These are phyloP conservation scores for Lasiodiplodia theobromae DNA, from an alignment of 2,329 filamentous ascomycete species.

Conservation along the genomic window DNA sequence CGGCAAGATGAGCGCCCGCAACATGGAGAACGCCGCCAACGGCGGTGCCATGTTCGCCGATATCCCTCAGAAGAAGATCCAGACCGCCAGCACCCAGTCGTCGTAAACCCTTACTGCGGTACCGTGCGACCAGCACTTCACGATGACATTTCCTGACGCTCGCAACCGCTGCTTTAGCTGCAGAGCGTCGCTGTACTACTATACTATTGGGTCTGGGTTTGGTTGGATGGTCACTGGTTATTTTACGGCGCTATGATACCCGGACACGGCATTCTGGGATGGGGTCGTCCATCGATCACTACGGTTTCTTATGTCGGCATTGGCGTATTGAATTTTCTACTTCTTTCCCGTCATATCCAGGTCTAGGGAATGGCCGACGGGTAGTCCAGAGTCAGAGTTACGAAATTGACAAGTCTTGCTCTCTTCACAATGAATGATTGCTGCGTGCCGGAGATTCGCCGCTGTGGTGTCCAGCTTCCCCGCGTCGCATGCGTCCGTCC, in stretches of 20 bases:
- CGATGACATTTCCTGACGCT: neutral
- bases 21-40: constrained; percentile 41
- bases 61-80: constrained; percentile 33
- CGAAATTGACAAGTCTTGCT: constrained; percentile 18
- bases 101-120: neutral
- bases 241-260: constrained; percentile 30
- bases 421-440: neutral
- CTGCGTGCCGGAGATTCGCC: constrained; percentile 10
- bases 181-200: constrained; percentile 2
- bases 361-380: neutral
- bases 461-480: constrained; percentile 2
- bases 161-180: neutral
- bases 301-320: constrained; percentile 19
- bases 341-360: neutral
- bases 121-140: neutral
- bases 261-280: constrained; percentile 29
- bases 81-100: neutral
- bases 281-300: constrained; percentile 23
- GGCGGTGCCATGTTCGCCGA: constrained; percentile 46
- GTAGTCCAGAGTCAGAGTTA: neutral
- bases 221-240: constrained; percentile 18
- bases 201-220: constrained; percentile 19
- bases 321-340: neutral
- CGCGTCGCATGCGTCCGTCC: neutral
- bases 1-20: constrained; percentile 51